phyloP scores from a whole-genome alignment of 2,329 filamentous ascomycete species.

The Colletotrichum melonis region DNA sequence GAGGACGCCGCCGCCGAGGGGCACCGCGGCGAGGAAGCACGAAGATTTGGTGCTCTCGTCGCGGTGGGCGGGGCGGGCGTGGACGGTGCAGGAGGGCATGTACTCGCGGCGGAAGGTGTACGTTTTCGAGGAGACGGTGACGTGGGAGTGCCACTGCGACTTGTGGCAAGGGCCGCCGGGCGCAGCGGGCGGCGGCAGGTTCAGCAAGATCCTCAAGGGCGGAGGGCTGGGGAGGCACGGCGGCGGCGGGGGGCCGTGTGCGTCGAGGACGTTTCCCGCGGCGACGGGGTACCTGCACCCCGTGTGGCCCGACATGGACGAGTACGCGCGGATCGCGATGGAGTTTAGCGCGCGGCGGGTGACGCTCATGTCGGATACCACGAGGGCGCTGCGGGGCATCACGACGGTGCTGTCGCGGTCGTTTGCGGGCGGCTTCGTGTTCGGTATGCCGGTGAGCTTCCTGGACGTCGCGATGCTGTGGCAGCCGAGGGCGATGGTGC shows the following conservation, averaged over 20 bases:
- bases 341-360: slow-evolving; percentile 55
- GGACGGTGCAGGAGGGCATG: slow-evolving; percentile 56
- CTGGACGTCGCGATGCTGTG: slow-evolving; percentile 57
- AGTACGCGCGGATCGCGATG: slow-evolving; percentile 56
- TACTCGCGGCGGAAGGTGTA: slow-evolving; percentile 56
- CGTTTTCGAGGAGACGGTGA: slow-evolving; percentile 55
- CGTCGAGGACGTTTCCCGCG: slow-evolving; percentile 44
- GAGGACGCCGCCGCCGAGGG: slow-evolving; percentile 38
- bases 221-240: slow-evolving; percentile 12
- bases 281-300: slow-evolving; percentile 52
- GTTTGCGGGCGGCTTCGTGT: slow-evolving; percentile 56
- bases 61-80: slow-evolving; percentile 53
- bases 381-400: slow-evolving; percentile 55
- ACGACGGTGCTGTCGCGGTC: slow-evolving; percentile 54
- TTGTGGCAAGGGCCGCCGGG: slow-evolving; percentile 47
- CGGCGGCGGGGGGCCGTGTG: slow-evolving; percentile 39
- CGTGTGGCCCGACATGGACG: slow-evolving; percentile 58
- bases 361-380: slow-evolving; percentile 54
- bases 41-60: slow-evolving; percentile 52
- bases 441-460: slow-evolving; percentile 59
- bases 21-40: slow-evolving; percentile 46
- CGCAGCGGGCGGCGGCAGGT: slow-evolving; percentile 26
- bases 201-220: slow-evolving; percentile 40
- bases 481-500: slow-evolving; percentile 56
- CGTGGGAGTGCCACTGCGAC: slow-evolving; percentile 60